Conservation (phyloP, 2,329 filamentous ascomycete genomes). For the Colletotrichum sp. region DNA sequence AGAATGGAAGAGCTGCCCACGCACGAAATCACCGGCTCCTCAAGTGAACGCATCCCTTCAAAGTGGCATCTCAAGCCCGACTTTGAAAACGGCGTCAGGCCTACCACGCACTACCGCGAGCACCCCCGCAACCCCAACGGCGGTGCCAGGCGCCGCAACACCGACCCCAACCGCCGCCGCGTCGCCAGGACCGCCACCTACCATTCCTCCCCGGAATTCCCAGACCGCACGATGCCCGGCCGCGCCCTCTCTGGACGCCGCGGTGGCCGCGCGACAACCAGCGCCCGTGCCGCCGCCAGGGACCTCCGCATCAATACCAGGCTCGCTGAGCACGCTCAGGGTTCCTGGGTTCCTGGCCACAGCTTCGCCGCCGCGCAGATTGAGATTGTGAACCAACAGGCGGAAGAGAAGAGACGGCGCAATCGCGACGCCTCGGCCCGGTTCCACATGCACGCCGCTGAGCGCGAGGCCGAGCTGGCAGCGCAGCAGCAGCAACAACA, state of each 20-base stretch:
- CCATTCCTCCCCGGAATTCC: conserved; percentile 24
- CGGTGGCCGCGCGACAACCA: conserved; percentile 36
- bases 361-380: not conserved
- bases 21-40: not conserved
- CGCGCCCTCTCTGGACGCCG: conserved; percentile 36
- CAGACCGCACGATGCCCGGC: conserved; percentile 30
- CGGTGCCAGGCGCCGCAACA: not conserved
- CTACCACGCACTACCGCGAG: conserved; percentile 75
- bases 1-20: conserved; percentile 53
- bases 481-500: not conserved
- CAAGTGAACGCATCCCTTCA: conserved; percentile 60
- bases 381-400: not conserved
- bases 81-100: conserved; percentile 77
- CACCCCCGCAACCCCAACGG: not conserved
- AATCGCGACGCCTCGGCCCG: not conserved
- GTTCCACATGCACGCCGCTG: not conserved
- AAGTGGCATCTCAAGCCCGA: conserved; percentile 80
- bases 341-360: not conserved
- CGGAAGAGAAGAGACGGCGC: not conserved
- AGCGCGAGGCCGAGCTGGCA: not conserved
- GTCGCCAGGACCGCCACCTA: conserved; percentile 20
- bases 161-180: not conserved
- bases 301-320: not conserved
- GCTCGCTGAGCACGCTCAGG: not conserved
- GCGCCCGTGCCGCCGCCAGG: not conserved